These are phyloP conservation scores for Saccharomyces hybrid DNA, from an alignment of 1,139 yeast species.

Conservation along the genomic window DNA sequence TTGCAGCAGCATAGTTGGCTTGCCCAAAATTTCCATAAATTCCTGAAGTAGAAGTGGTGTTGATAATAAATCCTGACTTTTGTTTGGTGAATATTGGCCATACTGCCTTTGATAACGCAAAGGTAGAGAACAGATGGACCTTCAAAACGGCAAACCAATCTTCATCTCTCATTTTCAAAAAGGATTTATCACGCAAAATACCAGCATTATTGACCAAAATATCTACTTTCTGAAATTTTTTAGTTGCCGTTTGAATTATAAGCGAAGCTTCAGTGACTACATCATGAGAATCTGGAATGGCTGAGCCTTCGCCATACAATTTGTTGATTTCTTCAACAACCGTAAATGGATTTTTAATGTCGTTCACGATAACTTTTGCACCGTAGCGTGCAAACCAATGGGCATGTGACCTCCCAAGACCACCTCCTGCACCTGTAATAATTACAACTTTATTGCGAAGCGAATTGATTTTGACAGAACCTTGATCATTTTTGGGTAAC, in stretches of 20 bases:
- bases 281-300: slow-evolving; percentile 77
- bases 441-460: slow-evolving; percentile 81
- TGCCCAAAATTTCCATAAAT: slow-evolving; percentile 97
- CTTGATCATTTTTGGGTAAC: slow-evolving; percentile 48
- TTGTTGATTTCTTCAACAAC: slow-evolving; percentile 72
- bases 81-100: slow-evolving; percentile 86
- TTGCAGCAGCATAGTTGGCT: slow-evolving; percentile 92
- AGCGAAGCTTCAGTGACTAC: slow-evolving; percentile 71
- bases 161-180: slow-evolving; percentile 71
- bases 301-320: slow-evolving; percentile 59
- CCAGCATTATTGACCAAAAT: slow-evolving; percentile 91
- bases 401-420: slow-evolving; percentile 90
- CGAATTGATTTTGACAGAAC: slow-evolving; percentile 43
- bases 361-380: slow-evolving; percentile 93
- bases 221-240: slow-evolving; percentile 77
- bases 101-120: slow-evolving; percentile 76
- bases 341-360: slow-evolving; percentile 65
- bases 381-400: slow-evolving; percentile 79
- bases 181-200: slow-evolving; percentile 83
- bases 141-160: slow-evolving; percentile 80
- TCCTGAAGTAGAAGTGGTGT: slow-evolving; percentile 92
- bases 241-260: slow-evolving; percentile 72
- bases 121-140: slow-evolving; percentile 81
- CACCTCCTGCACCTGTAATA: slow-evolving; percentile 94
- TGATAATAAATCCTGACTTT: slow-evolving; percentile 74